Evolutionary conservation across 164 flowering plant species (phyloP).

Genomic region (Stephania yunnanensis): DNA sequence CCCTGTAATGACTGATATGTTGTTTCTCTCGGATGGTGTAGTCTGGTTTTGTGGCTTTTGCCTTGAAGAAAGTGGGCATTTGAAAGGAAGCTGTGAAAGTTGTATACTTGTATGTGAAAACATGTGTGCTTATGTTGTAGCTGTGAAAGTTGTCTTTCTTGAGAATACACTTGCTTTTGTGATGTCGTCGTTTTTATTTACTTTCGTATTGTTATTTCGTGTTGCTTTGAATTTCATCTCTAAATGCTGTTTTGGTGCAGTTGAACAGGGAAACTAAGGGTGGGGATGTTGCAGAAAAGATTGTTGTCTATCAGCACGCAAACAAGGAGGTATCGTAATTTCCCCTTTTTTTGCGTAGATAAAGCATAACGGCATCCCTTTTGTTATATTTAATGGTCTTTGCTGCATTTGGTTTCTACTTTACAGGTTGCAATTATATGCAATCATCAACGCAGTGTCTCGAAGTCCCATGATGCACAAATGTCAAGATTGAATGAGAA

Average conservation of each 20-base stretch:
- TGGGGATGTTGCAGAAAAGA: constrained; percentile 66
- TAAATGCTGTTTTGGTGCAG: constrained; percentile 33
- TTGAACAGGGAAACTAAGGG: constrained; percentile 51
- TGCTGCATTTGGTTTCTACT: neutral
- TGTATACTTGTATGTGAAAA: neutral
- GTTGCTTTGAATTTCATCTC: neutral
- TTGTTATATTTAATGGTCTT: neutral
- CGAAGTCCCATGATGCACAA: constrained; percentile 77
- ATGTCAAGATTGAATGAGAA: constrained; percentile 67
- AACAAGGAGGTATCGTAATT: constrained; percentile 69
- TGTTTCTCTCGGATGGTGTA: neutral
- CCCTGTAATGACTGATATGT: neutral
- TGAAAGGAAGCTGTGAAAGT: neutral
- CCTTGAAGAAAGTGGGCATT: neutral
- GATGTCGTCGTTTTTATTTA: neutral
- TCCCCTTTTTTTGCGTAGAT: neutral
- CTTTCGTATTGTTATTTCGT: neutral
- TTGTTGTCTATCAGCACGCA: constrained; percentile 66
- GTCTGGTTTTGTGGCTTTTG: neutral
- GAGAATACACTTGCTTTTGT: neutral
- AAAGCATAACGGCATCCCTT: neutral
- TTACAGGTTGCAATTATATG: constrained; percentile 96
- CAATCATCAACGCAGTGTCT: constrained; percentile 90
- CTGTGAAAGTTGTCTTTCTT: neutral
- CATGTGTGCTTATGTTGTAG: neutral